phyloP scores from a whole-genome alignment of 495 filamentous ascomycete species.

The Staphylotrichum longicolle region DNA sequence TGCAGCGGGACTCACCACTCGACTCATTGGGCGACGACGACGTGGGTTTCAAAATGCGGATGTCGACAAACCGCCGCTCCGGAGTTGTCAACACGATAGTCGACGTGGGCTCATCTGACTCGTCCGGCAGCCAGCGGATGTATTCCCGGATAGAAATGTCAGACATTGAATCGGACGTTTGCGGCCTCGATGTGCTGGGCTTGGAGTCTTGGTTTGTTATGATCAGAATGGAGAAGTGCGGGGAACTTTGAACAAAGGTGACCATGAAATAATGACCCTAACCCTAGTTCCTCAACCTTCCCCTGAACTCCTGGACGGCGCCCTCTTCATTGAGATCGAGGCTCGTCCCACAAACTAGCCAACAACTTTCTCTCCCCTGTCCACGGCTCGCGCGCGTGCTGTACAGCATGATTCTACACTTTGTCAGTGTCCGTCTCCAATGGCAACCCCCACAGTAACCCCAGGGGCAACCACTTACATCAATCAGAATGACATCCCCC shows the following conservation, averaged over 20 bases:
- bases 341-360: constrained; percentile 31
- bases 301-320: no score
- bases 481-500: constrained; percentile 32
- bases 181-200: no score
- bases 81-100: constrained; percentile 52
- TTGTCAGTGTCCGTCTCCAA: not conserved
- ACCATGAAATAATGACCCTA: not conserved
- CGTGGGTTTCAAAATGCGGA: constrained; percentile 37
- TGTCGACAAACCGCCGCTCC: constrained; percentile 48
- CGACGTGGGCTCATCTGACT: constrained; percentile 43
- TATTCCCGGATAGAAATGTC: constrained; percentile 43
- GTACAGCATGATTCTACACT: constrained; percentile 28
- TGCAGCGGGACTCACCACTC: not conserved
- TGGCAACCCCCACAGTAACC: not conserved
- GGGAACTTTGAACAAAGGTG: no score
- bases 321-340: not conserved
- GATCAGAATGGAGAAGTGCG: no score
- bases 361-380: constrained; percentile 25
- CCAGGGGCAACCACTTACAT: constrained; percentile 19
- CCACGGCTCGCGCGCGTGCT: constrained; percentile 32
- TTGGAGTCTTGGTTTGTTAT: no score
- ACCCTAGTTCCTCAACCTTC: not conserved
- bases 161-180: constrained; percentile 21
- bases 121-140: constrained; percentile 45
- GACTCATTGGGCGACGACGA: no score